Base-by-base conservation (phyloP, 768 basidiomycete genomes). In the Rhizopogon sp. region DNA sequence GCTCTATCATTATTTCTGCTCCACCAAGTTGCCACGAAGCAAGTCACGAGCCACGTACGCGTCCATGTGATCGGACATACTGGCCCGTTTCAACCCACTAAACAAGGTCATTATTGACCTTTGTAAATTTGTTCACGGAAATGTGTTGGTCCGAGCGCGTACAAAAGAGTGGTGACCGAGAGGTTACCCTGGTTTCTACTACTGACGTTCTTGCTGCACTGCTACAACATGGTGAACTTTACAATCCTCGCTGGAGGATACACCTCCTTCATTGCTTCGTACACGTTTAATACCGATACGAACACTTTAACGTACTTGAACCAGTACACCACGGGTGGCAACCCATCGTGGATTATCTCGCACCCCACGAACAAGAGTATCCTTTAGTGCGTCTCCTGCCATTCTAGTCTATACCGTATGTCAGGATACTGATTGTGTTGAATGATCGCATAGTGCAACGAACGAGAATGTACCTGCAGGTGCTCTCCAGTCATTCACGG, bases 241-340 rank as follows among this genome's bases (percentile, higher is more conserved):
- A 84, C 75, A 4, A 84, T 89, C 57, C 75, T 88, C 37, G 86
- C 86, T 31, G 85, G 86, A 35, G 85, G 85, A 14, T 87, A 81
- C 63, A 67, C 72, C 22, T 68, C 79, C 56, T 84, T 83, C 60
- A 74, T 88, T 52, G 82, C 81, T 2, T 79, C 82, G 0, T 87
- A 87, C 66, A 62, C 81, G 37, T 88, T 88, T 70, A 77, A 81
- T 62, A 69, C 80, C 10, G 72, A 78, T 20, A 70, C 73, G 17
- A 73, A 72, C 14, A 68, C 76, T 5, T 66, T 88, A 50, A 73
- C 77, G 2, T 70, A 83, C 22, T 54, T 78, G 40, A 68, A 70
- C 60, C 77, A 79, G 63, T 73, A 70, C n/a, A 54, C 62, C 17
- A 71, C 75, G 1, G 70, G 81, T 0, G 62, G 62, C 0, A 80